Evolutionary conservation across 805 yeast genomes (phyloP).

Genomic region (Cyberlindnera americana): DNA sequence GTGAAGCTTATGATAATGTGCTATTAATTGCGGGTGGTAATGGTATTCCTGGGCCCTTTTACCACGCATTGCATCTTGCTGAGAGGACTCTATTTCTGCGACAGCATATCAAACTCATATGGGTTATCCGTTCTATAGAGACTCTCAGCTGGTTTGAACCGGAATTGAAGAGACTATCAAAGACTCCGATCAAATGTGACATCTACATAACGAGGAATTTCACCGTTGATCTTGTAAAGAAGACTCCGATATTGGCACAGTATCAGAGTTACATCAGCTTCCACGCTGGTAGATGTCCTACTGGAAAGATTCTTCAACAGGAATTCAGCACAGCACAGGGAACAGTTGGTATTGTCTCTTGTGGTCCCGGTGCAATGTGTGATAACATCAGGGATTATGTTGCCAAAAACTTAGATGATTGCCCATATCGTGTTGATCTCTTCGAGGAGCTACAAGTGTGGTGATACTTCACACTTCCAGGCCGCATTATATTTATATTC

Average conservation of each 20-base stretch:
- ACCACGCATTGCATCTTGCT: slow-evolving; percentile 34
- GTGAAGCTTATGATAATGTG: slow-evolving; percentile 34
- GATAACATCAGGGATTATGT: slow-evolving; percentile 51
- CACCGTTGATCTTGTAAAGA: slow-evolving; percentile 5
- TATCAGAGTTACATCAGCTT: slow-evolving; percentile 30
- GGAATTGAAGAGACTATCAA: slow-evolving; percentile 28
- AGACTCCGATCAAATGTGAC: slow-evolving; percentile 35
- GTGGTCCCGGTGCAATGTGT: slow-evolving; percentile 65
- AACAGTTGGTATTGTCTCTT: slow-evolving; percentile 50
- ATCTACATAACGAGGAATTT: slow-evolving; percentile 39
- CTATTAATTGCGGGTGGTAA: slow-evolving; percentile 48
- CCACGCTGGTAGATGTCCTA: slow-evolving; percentile 45
- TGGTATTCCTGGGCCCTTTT: slow-evolving; percentile 49
- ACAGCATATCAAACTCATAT: slow-evolving; percentile 44
- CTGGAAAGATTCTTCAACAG: slow-evolving; percentile 35
- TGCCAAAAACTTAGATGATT: slow-evolving; percentile 38
- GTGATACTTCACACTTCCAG: too few relatives aligned
- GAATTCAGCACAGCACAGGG: slow-evolving; percentile 40
- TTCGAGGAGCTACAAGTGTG: slow-evolving; percentile 76
- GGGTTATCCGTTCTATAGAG: slow-evolving; percentile 57
- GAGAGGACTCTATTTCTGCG: slow-evolving; percentile 22
- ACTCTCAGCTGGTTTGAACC: slow-evolving; percentile 47
- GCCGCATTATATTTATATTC: too few relatives aligned
- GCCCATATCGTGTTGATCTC: slow-evolving; percentile 56
- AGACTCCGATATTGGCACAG: slow-evolving; percentile 4